Evolutionary conservation across 805 yeast genomes (phyloP).

Genomic region (Debaryomyces prosopidis): DNA sequence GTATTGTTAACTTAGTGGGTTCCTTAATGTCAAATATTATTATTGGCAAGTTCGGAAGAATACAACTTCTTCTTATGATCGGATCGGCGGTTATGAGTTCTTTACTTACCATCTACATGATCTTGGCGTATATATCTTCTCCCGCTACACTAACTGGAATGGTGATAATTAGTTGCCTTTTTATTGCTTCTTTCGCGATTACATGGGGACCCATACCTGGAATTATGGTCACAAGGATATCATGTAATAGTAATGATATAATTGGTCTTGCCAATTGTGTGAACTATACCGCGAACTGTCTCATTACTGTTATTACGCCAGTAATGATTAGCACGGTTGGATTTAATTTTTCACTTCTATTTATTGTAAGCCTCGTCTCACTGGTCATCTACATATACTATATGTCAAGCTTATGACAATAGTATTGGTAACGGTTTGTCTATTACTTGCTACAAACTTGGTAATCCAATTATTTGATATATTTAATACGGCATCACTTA

Average conservation of each 20-base stretch:
- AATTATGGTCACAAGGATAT: slow-evolving; percentile 20
- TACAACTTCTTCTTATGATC: slow-evolving; percentile 6
- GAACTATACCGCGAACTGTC: slow-evolving; percentile 23
- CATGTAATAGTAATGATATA: slow-evolving; percentile 19
- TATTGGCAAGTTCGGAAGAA: slow-evolving; percentile 8
- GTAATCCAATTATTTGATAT: not conserved
- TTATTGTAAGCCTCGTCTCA: slow-evolving; percentile 13
- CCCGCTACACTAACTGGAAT: slow-evolving; percentile 1
- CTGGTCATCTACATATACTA: slow-evolving; percentile 16
- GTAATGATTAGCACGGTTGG: slow-evolving; percentile 17
- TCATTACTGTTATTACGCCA: slow-evolving; percentile 23
- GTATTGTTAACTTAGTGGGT: slow-evolving; percentile 20
- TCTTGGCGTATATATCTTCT: slow-evolving; percentile 6
- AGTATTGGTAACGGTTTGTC: not conserved
- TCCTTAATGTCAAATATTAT: slow-evolving; percentile 14
- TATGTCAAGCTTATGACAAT: not conserved
- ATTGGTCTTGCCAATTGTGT: slow-evolving; percentile 18
- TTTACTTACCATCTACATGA: slow-evolving; percentile 15
- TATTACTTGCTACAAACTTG: not conserved
- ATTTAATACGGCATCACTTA: not conserved
- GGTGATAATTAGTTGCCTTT: slow-evolving; percentile 17
- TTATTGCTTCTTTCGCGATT: slow-evolving; percentile 21
- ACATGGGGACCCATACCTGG: slow-evolving; percentile 37
- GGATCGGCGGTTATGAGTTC: slow-evolving; percentile 15
- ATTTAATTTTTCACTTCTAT: slow-evolving; percentile 18